Conservation (phyloP, 768 basidiomycete species). For the Kwoniella dejecticola region DNA sequence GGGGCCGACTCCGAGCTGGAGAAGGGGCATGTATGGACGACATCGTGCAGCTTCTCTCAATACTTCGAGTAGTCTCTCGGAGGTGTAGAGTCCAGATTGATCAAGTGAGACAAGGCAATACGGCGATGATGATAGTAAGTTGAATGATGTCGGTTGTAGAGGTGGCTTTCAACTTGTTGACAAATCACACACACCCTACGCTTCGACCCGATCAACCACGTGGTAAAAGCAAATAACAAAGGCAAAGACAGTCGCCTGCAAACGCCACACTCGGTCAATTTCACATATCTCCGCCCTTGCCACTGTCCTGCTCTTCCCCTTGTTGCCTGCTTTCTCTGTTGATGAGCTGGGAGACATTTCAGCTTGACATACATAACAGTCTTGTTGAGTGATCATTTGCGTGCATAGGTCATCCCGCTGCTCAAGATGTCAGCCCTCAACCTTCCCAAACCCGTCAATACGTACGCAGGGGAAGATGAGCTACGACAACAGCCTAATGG, state of each 20-base stretch:
- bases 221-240: slow-evolving; percentile 7
- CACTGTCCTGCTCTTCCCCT: neutral
- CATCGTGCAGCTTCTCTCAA: neutral
- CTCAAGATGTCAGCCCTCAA: slow-evolving; percentile 43
- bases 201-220: slow-evolving; percentile 3
- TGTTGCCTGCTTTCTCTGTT: too few species aligned
- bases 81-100: neutral
- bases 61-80: neutral
- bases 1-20: neutral
- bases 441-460: slow-evolving; percentile 53
- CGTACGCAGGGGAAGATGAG: slow-evolving; percentile 47
- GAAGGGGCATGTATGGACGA: neutral
- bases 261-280: slow-evolving; percentile 10
- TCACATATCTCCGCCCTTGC: slow-evolving; percentile 9
- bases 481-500: slow-evolving; percentile 34
- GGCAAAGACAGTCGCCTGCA: slow-evolving; percentile 20
- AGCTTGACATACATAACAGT: too few species aligned
- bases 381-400: too few species aligned
- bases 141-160: slow-evolving; percentile 12
- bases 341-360: too few species aligned
- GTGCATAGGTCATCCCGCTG: too few species aligned
- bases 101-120: slow-evolving; percentile 9
- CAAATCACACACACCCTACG: neutral
- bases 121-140: neutral
- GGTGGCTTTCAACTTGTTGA: slow-evolving; percentile 23